Evolutionary conservation across 345 rosid species (phyloP).

Genomic region (Populus ilicifolia): DNA sequence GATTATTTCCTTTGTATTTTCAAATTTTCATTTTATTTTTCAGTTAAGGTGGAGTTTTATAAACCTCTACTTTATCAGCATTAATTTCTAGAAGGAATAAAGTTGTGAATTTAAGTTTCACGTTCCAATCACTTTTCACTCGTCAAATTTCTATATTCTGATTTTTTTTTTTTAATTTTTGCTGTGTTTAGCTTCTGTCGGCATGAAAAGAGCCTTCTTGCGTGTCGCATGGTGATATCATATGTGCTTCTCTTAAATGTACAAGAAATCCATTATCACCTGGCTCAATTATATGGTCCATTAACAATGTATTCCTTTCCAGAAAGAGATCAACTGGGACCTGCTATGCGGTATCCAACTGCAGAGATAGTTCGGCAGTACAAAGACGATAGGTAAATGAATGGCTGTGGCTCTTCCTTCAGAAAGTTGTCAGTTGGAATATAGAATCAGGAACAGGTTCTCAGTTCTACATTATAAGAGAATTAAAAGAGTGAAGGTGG

Average conservation of each 20-base stretch:
- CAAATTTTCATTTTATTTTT: too few relatives aligned
- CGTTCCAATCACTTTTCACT: too few relatives aligned
- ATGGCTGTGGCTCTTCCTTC: conserved; percentile 13
- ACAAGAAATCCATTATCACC: background rate
- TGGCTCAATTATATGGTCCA: background rate
- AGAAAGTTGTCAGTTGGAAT: conserved; percentile 14
- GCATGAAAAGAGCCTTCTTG: background rate
- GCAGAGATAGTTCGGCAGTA: background rate
- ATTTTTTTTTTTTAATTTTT: too few relatives aligned
- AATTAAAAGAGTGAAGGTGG: background rate
- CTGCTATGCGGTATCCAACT: background rate
- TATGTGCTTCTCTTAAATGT: background rate
- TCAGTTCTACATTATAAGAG: background rate
- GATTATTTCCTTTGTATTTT: too few relatives aligned
- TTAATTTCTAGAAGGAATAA: too few relatives aligned
- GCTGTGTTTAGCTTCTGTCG: too few relatives aligned
- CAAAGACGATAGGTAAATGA: background rate
- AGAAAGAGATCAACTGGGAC: background rate
- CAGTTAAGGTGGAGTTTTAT: too few relatives aligned
- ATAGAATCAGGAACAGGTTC: conserved; percentile 13
- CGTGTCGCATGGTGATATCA: background rate
- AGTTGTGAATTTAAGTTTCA: too few relatives aligned
- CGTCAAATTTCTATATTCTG: too few relatives aligned
- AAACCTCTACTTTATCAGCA: too few relatives aligned
- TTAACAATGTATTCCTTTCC: background rate